Evolutionary conservation across 805 yeast genomes (phyloP).

Genomic region (Ogataea naganishii): DNA sequence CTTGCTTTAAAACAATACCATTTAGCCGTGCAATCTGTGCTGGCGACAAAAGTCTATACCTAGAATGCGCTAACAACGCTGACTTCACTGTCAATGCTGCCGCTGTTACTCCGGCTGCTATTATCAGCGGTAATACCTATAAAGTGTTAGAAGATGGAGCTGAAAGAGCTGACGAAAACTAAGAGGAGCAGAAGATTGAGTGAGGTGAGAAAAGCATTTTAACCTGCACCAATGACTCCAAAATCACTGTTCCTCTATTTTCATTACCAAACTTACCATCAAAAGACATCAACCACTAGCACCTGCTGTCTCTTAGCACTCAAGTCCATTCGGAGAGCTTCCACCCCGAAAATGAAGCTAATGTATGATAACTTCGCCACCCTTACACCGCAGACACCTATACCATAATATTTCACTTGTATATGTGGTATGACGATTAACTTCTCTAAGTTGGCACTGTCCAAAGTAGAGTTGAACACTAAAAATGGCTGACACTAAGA

Average conservation of each 20-base stretch:
- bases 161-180: background rate
- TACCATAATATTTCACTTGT: too few species aligned
- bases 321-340: too few species aligned
- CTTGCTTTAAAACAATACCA: constrained; percentile 18
- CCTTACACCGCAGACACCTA: too few species aligned
- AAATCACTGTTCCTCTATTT: constrained; percentile 69
- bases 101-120: constrained; percentile 47
- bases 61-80: constrained; percentile 22
- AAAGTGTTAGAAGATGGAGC: too few species aligned
- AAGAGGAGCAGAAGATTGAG: background rate
- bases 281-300: too few species aligned
- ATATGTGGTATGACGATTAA: too few species aligned
- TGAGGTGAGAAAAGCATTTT: constrained; percentile 7
- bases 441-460: too few species aligned
- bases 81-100: constrained; percentile 40
- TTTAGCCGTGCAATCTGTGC: constrained; percentile 32
- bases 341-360: too few species aligned
- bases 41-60: constrained; percentile 24
- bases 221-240: background rate
- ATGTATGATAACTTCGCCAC: too few species aligned
- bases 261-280: constrained; percentile 68
- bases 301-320: too few species aligned
- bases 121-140: constrained; percentile 39
- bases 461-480: too few species aligned
- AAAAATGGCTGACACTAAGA: too few species aligned